Percentiles rank a stretch among this genome's conserved stretches.
Evolutionary conservation across 2,329 filamentous ascomycete species (phyloP).

Genomic region (Chaetoscypha palmicola): DNA sequence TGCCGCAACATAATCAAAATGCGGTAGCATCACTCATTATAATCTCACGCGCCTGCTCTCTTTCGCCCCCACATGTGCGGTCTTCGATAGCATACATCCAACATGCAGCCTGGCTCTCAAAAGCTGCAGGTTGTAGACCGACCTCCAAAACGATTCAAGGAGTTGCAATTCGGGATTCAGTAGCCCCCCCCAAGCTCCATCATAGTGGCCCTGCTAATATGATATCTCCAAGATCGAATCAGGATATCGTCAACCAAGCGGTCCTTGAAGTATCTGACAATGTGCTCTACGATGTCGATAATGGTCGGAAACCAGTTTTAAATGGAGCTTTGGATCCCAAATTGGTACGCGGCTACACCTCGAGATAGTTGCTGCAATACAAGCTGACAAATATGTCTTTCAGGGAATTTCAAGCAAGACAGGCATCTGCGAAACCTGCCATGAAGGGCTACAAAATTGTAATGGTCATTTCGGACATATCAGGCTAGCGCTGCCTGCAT

Average conservation of each 20-base stretch:
- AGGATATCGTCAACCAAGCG: constrained; percentile 92
- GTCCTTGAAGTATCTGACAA: constrained; percentile 93
- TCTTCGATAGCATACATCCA: neutral
- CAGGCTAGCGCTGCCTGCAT: constrained; percentile 80
- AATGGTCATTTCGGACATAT: constrained; percentile 96
- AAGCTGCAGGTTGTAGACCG: constrained; percentile 90
- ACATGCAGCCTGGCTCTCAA: neutral
- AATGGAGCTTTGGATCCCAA: constrained; percentile 85
- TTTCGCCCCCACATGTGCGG: neutral
- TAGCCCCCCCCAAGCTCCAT: constrained; percentile 36
- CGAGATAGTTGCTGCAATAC: too few relatives aligned
- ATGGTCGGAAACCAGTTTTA: constrained; percentile 65
- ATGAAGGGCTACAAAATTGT: constrained; percentile 72
- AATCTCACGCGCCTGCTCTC: neutral
- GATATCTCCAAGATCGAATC: constrained; percentile 60
- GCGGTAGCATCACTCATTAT: neutral
- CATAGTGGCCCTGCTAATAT: constrained; percentile 9
- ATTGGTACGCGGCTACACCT: constrained; percentile 43
- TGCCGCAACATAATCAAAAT: too few relatives aligned
- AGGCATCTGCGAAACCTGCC: constrained; percentile 74
- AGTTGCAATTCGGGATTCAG: constrained; percentile 91
- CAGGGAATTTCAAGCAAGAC: constrained; percentile 80
- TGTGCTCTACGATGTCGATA: constrained; percentile 84
- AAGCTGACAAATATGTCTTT: too few relatives aligned
- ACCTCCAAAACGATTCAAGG: constrained; percentile 84